Percentiles rank a stretch among this genome's conserved stretches.
Evolutionary conservation across 2,329 filamentous ascomycete genomes (phyloP).

Genomic region (Capronia coronata): DNA sequence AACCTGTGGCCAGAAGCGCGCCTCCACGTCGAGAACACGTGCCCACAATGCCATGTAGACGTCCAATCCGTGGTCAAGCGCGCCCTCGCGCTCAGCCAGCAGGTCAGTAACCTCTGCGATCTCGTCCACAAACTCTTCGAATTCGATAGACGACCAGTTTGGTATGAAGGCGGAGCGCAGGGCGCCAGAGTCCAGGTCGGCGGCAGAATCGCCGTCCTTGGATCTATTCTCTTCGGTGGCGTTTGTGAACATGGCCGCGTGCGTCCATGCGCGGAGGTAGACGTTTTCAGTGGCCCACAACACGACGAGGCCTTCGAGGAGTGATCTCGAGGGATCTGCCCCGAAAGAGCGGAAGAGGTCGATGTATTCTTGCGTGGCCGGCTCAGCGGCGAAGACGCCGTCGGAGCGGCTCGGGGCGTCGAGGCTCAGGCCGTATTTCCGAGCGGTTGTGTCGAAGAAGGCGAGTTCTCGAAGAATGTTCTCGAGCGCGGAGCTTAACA

Average conservation of each 20-base stretch:
- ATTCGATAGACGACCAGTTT: conserved; percentile 61
- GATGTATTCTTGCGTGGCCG: conserved; percentile 50
- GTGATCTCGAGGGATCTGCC: conserved; percentile 39
- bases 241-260: conserved; percentile 29
- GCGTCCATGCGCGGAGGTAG: conserved; percentile 55
- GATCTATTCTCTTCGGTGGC: not conserved
- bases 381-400: conserved; percentile 33
- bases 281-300: conserved; percentile 69
- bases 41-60: conserved; percentile 45
- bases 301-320: conserved; percentile 65
- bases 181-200: conserved; percentile 33
- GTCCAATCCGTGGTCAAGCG: conserved; percentile 33
- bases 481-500: conserved; percentile 58
- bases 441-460: conserved; percentile 61
- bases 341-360: conserved; percentile 54
- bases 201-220: too few species aligned
- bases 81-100: conserved; percentile 43
- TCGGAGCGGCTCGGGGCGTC: conserved; percentile 22
- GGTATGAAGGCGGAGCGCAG: conserved; percentile 59
- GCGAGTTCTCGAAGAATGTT: conserved; percentile 61
- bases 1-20: conserved; percentile 51
- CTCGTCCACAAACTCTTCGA: conserved; percentile 52
- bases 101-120: conserved; percentile 53
- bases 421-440: conserved; percentile 53
- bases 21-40: conserved; percentile 50